These are phyloP conservation scores for Gymnopus androsaceus DNA, from an alignment of 1,284 basidiomycete genomes.

Conservation along the genomic window DNA sequence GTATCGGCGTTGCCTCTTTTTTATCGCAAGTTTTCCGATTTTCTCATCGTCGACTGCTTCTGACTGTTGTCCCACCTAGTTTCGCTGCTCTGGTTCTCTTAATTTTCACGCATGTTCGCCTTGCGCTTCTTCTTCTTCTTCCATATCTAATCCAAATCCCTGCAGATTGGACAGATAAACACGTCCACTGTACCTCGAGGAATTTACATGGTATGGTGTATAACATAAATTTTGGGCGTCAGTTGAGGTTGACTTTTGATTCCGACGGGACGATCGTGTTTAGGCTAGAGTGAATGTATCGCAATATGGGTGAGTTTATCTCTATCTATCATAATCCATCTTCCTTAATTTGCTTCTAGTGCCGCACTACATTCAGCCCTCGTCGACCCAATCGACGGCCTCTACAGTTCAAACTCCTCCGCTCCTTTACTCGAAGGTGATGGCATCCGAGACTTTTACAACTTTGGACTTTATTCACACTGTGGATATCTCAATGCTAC, in stretches of 20 bases:
- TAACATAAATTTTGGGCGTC: background rate
- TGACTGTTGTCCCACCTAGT: constrained; percentile 40
- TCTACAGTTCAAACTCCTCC: constrained; percentile 71
- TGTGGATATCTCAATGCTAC: constrained; percentile 67
- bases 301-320: constrained; percentile 57
- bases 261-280: constrained; percentile 12
- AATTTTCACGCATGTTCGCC: constrained; percentile 76
- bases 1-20: constrained; percentile 65
- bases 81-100: constrained; percentile 67
- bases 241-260: constrained; percentile 8
- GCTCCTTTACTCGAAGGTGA: constrained; percentile 55
- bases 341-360: constrained; percentile 36
- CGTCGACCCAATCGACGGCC: constrained; percentile 57
- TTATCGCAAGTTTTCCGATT: constrained; percentile 55
- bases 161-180: constrained; percentile 79
- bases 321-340: constrained; percentile 11
- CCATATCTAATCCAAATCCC: constrained; percentile 31
- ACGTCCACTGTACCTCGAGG: constrained; percentile 68
- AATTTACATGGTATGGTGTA: constrained; percentile 64
- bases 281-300: constrained; percentile 73
- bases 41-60: constrained; percentile 16
- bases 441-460: constrained; percentile 71
- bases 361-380: constrained; percentile 51
- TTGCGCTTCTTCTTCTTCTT: background rate
- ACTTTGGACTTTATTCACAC: constrained; percentile 77